Evolutionary conservation across 805 yeast species (phyloP).

Genomic region (Saccharomyces eubayanus): DNA sequence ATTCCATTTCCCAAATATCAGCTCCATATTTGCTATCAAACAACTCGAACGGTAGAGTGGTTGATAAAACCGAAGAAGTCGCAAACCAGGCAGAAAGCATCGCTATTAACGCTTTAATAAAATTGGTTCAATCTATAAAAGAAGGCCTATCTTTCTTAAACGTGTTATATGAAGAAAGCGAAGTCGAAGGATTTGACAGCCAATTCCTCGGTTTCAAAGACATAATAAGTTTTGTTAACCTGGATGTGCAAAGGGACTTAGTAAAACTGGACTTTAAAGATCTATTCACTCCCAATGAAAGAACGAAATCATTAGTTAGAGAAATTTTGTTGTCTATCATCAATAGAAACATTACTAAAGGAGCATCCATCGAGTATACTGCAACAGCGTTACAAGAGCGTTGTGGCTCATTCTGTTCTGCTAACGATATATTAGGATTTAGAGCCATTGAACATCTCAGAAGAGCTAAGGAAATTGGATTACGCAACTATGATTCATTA

Average conservation of each 20-base stretch:
- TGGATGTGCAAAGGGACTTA: constrained; percentile 61
- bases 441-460: constrained; percentile 89
- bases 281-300: constrained; percentile 62
- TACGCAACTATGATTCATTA: constrained; percentile 61
- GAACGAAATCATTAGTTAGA: constrained; percentile 51
- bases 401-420: constrained; percentile 90
- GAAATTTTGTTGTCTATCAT: constrained; percentile 85
- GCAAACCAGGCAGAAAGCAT: constrained; percentile 85
- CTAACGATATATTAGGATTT: constrained; percentile 87
- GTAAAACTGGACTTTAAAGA: constrained; percentile 62
- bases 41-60: constrained; percentile 20
- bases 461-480: constrained; percentile 69
- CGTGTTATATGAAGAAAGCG: constrained; percentile 69
- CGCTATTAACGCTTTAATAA: constrained; percentile 70
- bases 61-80: constrained; percentile 45
- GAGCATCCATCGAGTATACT: constrained; percentile 87
- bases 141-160: constrained; percentile 86
- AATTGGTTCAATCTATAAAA: constrained; percentile 66
- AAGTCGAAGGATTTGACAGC: constrained; percentile 29
- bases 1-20: constrained; percentile 27
- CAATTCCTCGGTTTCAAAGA: constrained; percentile 44
- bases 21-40: constrained; percentile 43
- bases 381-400: constrained; percentile 83
- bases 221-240: constrained; percentile 58
- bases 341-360: constrained; percentile 78